phyloP scores from a whole-genome alignment of 108 stramenopile species.

The Cyclotella cryptica region DNA sequence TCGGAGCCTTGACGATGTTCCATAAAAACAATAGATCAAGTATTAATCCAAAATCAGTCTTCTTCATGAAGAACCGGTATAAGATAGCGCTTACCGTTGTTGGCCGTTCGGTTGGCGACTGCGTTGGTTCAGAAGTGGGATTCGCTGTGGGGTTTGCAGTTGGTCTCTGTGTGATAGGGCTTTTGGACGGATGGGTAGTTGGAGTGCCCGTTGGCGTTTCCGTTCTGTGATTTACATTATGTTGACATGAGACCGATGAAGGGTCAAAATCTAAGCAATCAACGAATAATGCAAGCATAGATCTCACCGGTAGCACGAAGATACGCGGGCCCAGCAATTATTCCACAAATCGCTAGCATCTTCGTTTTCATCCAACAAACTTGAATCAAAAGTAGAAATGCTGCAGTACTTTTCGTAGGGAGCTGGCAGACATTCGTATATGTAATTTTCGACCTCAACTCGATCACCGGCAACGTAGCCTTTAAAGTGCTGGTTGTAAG shows the following conservation, averaged over 20 bases:
- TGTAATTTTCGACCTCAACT: background rate
- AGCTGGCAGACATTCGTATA: constrained; percentile 5
- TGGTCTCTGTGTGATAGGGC: background rate
- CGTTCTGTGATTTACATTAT: background rate
- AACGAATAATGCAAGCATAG: background rate
- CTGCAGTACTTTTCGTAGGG: constrained; percentile 16
- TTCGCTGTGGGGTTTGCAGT: background rate
- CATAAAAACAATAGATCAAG: background rate
- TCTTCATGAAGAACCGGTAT: background rate
- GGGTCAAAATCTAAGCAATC: background rate
- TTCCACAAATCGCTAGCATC: constrained; percentile 9
- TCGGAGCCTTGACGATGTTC: background rate
- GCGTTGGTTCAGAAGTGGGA: no score
- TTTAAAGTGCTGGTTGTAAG: background rate
- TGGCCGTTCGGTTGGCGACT: no score
- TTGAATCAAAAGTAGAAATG: background rate
- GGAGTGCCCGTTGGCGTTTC: constrained; percentile 2
- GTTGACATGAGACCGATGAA: background rate
- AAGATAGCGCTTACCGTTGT: no score
- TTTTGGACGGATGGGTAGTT: background rate
- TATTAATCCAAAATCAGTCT: background rate
- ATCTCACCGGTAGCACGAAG: constrained; percentile 11
- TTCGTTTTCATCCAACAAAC: constrained; percentile 5
- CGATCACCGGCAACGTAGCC: constrained; percentile 7
- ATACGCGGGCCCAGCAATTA: background rate